Evolutionary conservation across 176 grass and related monocot genomes (phyloP), one percentile per base, ranked within the genome.

Genomic region (Ensete glaucum): DNA sequence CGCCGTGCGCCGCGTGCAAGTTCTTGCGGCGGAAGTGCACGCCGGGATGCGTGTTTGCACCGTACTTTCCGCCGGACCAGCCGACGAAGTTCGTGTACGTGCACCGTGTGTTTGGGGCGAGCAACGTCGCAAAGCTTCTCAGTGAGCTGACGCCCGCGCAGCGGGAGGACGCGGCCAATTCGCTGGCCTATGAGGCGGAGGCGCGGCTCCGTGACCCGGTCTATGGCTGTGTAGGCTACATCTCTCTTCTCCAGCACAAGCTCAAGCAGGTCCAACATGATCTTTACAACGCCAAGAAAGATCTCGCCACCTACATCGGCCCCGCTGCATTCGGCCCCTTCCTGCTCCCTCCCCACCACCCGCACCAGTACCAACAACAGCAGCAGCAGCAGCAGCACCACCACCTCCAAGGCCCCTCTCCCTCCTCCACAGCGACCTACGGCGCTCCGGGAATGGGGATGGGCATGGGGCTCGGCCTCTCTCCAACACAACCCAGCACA

Each of bases 1-100:
- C 89, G 56, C 93, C 93, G 27, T 97, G 93, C 71, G 93, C 93
- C n/a, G 93, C 90, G 62, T 97, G 93, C 82, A 97, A 97, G 77
- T 81, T 90, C 20, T 82, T 89, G 57, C 83, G 93, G 52, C 90
- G 93, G 9, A 97, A 97, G 85, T 97, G 93, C 88, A 89, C 90
- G 64, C 85, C 81, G 72, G 82, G 82, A 14, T 98, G 95, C 65
- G 82, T 94, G 15, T 94, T 98, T 53, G 88, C 90, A 21, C 95
- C 95, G 24, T 94, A 98, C 82, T 98, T 98, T 76, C 95, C 95
- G 73, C 95, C 90, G 5, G 95, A 98, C 80, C 86, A 94, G 58
- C 90, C 90, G 1, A 19, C 56, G 29, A 90, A 85, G 77, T 99
- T 99, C 64, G 82, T 88, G n/a, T 87, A 69, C 78, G 95, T 99